Percentiles rank a stretch among this genome's conserved stretches.
Evolutionary conservation across 148 eudicot genomes (phyloP).

Genomic region (Cornus kousa): DNA sequence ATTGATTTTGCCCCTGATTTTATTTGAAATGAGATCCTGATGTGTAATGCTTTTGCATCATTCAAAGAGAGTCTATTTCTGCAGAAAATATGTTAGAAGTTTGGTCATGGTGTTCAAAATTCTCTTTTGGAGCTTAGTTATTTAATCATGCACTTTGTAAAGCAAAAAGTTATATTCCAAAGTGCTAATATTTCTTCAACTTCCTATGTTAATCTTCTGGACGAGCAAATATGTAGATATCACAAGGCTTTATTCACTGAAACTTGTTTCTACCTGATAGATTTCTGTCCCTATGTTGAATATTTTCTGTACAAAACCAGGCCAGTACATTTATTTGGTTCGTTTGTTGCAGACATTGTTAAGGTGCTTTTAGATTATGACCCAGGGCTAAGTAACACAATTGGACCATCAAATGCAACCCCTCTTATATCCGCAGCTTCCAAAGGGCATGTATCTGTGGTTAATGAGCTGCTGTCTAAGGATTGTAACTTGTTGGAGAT

Average conservation of each 20-base stretch:
- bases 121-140: neutral
- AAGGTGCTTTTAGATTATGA: conserved; percentile 63
- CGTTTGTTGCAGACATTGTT: conserved; percentile 60
- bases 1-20: neutral
- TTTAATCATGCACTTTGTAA: neutral
- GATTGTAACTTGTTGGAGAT: conserved; percentile 52
- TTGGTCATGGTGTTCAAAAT: neutral
- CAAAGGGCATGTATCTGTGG: conserved; percentile 67
- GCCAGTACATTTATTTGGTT: neutral
- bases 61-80: neutral
- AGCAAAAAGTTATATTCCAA: neutral
- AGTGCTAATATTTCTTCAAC: neutral
- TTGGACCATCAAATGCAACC: conserved; percentile 63
- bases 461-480: conserved; percentile 59
- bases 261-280: neutral
- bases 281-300: neutral
- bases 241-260: neutral
- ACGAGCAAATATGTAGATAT: neutral
- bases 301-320: neutral
- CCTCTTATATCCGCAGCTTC: conserved; percentile 77
- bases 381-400: conserved; percentile 53
- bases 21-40: neutral
- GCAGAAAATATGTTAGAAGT: neutral
- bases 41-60: neutral
- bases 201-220: neutral